Base-by-base conservation (phyloP, 495 filamentous ascomycete species). In the Hyaloscypha variabilis region DNA sequence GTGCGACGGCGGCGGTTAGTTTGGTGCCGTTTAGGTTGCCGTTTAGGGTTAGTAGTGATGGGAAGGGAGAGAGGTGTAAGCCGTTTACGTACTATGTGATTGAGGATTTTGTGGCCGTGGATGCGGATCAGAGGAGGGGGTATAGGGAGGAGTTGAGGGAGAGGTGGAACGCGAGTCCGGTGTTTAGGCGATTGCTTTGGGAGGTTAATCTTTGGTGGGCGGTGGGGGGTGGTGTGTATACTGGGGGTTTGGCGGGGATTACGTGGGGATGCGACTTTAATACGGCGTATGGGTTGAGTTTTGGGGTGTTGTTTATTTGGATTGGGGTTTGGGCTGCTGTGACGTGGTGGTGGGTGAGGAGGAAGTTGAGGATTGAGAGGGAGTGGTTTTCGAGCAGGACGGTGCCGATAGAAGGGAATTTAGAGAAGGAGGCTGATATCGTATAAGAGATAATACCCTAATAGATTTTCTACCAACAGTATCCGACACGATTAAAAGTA, bases 61-160 rank as follows among this genome's bases (percentile, higher is more conserved):
- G 2, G 19, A 60, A 64, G 28, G 66, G 66, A 21, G 66, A 68
- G 62, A 65, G 30, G 25, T 55, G 46, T 29, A 56, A 57, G n/a
- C 66, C 66, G 1, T 55, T 55, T 26, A 39, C 58, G 1, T 68
- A 68, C 31, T 68, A 68, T 39, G 25, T 68, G 17, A 39, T 58
- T 10, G 66, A 68, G 58, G 66, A 68, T 58, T 57, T 68, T 30
- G 58, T 68, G 6, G 62, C 66, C 8, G 66, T 68, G 31, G 52
- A 68, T 62, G 66, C 66, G 24, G 50, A 51, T 4, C 49, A 58
- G 23, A 39, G 17, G 24, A 21, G 57, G 31, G 11, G 6, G 11
- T 68, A 31, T 58, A n/a, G 66, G 25, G 57, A 65, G 31, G 66
- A 58, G 49, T 36, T 55, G 19, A 3, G 11, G 19, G 57, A 51